These are phyloP conservation scores for Trypanosoma vivax DNA, from an alignment of 208 protist species.

Conservation along the genomic window DNA sequence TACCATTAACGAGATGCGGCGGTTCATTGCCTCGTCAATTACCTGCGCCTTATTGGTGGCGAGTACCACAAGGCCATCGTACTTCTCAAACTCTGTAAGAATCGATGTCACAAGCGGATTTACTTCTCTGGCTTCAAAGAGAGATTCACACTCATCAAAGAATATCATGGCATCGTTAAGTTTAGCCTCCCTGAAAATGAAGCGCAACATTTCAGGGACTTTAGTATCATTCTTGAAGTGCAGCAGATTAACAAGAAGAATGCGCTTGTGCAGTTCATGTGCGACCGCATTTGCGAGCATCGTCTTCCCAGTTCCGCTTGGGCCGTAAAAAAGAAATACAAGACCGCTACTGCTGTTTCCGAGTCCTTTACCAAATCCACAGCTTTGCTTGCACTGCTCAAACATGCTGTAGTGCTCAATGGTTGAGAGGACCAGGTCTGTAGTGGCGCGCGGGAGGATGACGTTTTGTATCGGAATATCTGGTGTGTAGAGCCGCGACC, in stretches of 20 bases:
- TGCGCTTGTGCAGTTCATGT: slow-evolving; percentile 75
- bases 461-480: slow-evolving; percentile 76
- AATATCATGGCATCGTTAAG: slow-evolving; percentile 90
- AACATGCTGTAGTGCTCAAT: slow-evolving; percentile 87
- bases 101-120: slow-evolving; percentile 82
- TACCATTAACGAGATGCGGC: slow-evolving; percentile 88
- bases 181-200: slow-evolving; percentile 90
- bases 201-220: slow-evolving; percentile 71
- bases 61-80: slow-evolving; percentile 86
- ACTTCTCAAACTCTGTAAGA: slow-evolving; percentile 88
- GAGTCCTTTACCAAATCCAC: slow-evolving; percentile 75
- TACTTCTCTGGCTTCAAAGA: slow-evolving; percentile 82
- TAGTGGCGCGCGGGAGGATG: slow-evolving; percentile 70
- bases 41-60: slow-evolving; percentile 87
- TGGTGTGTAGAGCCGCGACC: slow-evolving; percentile 77
- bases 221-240: slow-evolving; percentile 69
- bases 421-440: slow-evolving; percentile 71
- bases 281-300: slow-evolving; percentile 92
- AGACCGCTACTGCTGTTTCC: slow-evolving; percentile 57
- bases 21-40: slow-evolving; percentile 92
- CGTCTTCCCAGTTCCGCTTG: slow-evolving; percentile 90
- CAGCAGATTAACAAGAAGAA: slow-evolving; percentile 82
- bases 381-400: slow-evolving; percentile 62
- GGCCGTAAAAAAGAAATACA: slow-evolving; percentile 90
- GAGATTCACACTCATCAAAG: slow-evolving; percentile 91